phyloP scores from a whole-genome alignment of 2,329 filamentous ascomycete species.

The Aspergillus brunneoviolaceus region DNA sequence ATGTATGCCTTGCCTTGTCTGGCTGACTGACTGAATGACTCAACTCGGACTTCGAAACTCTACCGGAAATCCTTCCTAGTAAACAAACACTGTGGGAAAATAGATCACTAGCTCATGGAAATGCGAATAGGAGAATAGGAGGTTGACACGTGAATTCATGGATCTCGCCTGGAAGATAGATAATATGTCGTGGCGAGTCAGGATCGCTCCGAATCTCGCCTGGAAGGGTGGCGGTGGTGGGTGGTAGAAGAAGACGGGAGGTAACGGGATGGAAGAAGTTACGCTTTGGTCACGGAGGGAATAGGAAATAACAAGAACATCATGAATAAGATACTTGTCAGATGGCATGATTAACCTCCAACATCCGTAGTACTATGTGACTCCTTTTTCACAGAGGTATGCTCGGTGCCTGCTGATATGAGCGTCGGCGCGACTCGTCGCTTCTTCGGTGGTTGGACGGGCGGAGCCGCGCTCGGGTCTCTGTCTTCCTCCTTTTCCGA shows the following conservation, averaged over 20 bases:
- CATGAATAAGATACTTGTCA: background rate
- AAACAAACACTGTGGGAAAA: background rate
- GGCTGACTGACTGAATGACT: background rate
- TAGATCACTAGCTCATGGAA: background rate
- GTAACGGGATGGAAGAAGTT: background rate
- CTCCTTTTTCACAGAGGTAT: slow-evolving; percentile 12
- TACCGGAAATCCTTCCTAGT: background rate
- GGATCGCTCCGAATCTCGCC: background rate
- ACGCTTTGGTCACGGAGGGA: background rate
- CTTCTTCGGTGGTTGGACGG: slow-evolving; percentile 58
- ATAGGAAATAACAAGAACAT: background rate
- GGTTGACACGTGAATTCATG: background rate
- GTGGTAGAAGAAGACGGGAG: background rate
- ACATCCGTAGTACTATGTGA: slow-evolving; percentile 15
- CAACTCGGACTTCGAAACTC: background rate
- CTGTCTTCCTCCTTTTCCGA: slow-evolving; percentile 47
- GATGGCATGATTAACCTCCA: slow-evolving; percentile 14
- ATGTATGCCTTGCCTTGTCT: background rate
- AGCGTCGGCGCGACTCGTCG: slow-evolving; percentile 69
- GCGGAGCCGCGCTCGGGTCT: slow-evolving; percentile 45
- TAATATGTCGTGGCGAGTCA: background rate
- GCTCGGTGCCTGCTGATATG: slow-evolving; percentile 41
- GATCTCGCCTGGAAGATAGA: background rate
- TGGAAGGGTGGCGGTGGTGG: background rate
- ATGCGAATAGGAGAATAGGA: background rate